These are phyloP conservation scores for Ascochyta koolunga DNA, from an alignment of 2,329 filamentous ascomycete genomes.

Conservation along the genomic window DNA sequence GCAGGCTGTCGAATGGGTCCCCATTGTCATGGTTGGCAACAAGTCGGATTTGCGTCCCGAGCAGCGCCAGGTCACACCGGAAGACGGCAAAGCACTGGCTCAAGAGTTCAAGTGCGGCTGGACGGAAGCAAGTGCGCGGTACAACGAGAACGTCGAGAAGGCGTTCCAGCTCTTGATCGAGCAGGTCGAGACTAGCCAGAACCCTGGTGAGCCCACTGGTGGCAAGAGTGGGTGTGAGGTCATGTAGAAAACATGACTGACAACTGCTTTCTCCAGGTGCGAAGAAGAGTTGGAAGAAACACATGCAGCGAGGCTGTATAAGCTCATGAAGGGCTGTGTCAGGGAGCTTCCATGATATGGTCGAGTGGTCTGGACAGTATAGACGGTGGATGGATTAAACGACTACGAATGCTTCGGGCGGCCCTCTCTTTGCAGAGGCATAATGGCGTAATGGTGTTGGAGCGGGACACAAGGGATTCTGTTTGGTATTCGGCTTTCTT, in stretches of 20 bases:
- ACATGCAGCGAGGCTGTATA: neutral
- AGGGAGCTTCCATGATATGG: neutral
- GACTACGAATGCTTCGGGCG: neutral
- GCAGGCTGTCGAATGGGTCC: constrained; percentile 89
- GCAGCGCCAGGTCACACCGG: constrained; percentile 85
- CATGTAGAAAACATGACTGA: constrained; percentile 68
- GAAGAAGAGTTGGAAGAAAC: constrained; percentile 8
- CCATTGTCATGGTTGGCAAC: constrained; percentile 94
- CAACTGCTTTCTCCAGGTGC: neutral
- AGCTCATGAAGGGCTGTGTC: neutral
- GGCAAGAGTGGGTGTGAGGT: constrained; percentile 72
- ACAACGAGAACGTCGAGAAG: constrained; percentile 91
- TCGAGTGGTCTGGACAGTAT: constrained; percentile 26
- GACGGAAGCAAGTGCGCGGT: constrained; percentile 92
- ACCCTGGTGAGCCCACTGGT: constrained; percentile 80
- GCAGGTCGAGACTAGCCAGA: constrained; percentile 93
- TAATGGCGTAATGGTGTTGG: constrained; percentile 35
- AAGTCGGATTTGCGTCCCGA: constrained; percentile 93
- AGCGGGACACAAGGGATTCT: constrained; percentile 34
- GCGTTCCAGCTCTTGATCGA: constrained; percentile 93
- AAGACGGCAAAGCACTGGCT: constrained; percentile 83
- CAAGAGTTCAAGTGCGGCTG: constrained; percentile 91
- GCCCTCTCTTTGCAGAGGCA: constrained; percentile 15
- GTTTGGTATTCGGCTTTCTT: constrained; percentile 12
- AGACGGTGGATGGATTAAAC: constrained; percentile 16